phyloP scores from a whole-genome alignment of 345 rosid genomes.

The Raphanus sativus region DNA sequence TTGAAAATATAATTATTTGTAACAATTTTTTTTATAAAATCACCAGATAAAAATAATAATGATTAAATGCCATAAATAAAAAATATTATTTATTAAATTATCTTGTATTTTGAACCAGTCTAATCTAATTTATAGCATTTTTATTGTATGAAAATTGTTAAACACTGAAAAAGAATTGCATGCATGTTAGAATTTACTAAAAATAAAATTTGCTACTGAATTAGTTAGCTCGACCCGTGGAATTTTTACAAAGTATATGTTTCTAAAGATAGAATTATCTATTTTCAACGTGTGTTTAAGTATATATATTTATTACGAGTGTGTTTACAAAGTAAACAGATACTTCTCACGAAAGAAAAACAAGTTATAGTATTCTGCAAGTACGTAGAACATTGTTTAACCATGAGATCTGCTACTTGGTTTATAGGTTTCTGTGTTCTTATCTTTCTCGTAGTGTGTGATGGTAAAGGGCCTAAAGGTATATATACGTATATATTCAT shows the following conservation, averaged over 20 bases:
- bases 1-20: no score
- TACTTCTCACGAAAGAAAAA: background rate
- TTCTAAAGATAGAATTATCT: background rate
- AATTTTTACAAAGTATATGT: background rate
- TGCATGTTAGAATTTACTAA: background rate
- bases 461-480: background rate
- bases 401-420: conserved; percentile 21
- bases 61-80: no score
- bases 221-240: background rate
- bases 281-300: background rate
- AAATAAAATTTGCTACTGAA: background rate
- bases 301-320: conserved; percentile 4
- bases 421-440: conserved; percentile 6
- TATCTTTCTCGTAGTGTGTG: background rate
- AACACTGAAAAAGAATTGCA: background rate
- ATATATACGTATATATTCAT: background rate
- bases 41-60: background rate
- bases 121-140: background rate
- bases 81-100: no score
- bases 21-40: no score
- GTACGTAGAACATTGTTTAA: background rate
- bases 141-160: background rate
- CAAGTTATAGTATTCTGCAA: background rate
- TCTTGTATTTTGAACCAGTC: background rate
- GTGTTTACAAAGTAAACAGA: background rate